These are phyloP conservation scores for Verticillium albo-atrum DNA, from an alignment of 2,329 filamentous ascomycete genomes.

Conservation along the genomic window DNA sequence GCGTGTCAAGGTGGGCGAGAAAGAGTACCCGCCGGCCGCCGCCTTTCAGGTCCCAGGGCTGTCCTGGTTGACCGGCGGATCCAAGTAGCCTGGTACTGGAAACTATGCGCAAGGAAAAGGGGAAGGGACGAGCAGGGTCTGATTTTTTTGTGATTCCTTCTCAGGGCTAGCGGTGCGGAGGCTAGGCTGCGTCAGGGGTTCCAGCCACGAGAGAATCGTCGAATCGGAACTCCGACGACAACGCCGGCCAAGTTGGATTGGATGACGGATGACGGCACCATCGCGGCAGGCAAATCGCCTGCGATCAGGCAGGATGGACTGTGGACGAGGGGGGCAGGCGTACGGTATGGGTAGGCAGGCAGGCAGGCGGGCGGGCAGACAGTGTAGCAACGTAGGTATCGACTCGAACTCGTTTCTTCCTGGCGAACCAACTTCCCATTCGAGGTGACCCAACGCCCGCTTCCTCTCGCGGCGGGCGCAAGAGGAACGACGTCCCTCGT, in stretches of 20 bases:
- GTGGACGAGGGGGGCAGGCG: neutral
- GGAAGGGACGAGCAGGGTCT: neutral
- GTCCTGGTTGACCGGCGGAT: constrained; percentile 27
- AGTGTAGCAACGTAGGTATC: neutral
- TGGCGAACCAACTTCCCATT: neutral
- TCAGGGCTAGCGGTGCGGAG: neutral
- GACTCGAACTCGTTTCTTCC: neutral
- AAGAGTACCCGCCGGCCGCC: constrained; percentile 40
- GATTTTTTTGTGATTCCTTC: neutral
- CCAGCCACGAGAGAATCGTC: neutral
- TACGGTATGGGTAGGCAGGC: too few relatives aligned
- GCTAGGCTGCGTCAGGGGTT: neutral
- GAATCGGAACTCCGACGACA: neutral
- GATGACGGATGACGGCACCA: too few relatives aligned
- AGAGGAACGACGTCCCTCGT: too few relatives aligned
- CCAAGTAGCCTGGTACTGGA: neutral
- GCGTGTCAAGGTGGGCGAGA: constrained; percentile 36
- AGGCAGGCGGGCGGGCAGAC: too few relatives aligned
- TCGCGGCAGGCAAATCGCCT: neutral
- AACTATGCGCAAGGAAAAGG: neutral
- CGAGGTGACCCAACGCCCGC: neutral
- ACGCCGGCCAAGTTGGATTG: neutral
- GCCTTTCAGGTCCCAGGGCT: constrained; percentile 32
- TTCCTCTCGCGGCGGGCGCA: too few relatives aligned
- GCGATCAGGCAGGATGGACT: too few relatives aligned